Percentiles rank a stretch among this genome's conserved stretches.
These are phyloP conservation scores for Hypoxylon crocopeplum DNA, from an alignment of 495 filamentous ascomycete species.

Conservation along the genomic window DNA sequence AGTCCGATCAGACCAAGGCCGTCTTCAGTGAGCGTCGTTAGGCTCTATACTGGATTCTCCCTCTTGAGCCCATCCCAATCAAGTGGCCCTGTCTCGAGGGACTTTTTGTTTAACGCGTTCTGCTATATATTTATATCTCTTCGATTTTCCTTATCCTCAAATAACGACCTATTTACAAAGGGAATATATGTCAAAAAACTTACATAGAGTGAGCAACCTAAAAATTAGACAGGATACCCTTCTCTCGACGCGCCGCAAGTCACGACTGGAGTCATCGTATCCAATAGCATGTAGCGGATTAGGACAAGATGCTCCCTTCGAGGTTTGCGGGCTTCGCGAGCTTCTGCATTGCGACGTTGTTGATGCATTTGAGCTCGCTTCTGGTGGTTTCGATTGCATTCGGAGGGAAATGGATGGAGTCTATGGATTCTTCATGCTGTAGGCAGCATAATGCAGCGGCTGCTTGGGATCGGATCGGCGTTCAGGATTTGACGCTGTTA, in stretches of 20 bases:
- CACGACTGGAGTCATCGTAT: background rate
- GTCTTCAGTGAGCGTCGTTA: conserved; percentile 27
- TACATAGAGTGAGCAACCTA: conserved; percentile 2
- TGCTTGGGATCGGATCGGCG: background rate
- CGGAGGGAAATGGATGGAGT: background rate
- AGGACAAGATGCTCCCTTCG: background rate
- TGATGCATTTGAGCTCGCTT: background rate
- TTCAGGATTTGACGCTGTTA: background rate
- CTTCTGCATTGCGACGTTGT: background rate
- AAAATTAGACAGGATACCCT: conserved; percentile 25
- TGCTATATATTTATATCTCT: background rate
- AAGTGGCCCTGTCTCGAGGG: background rate
- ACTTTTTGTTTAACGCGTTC: background rate
- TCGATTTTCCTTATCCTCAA: background rate
- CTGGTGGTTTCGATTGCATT: background rate
- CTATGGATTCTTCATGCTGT: background rate
- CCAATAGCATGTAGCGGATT: background rate
- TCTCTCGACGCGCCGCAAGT: background rate
- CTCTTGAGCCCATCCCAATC: background rate
- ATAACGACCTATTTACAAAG: background rate
- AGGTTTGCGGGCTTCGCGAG: background rate
- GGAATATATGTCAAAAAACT: background rate
- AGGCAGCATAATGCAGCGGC: background rate
- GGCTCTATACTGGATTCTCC: background rate
- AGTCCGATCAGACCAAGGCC: conserved; percentile 14